These are phyloP conservation scores for Urtica urens DNA, from an alignment of 306 rosid species.

Conservation along the genomic window DNA sequence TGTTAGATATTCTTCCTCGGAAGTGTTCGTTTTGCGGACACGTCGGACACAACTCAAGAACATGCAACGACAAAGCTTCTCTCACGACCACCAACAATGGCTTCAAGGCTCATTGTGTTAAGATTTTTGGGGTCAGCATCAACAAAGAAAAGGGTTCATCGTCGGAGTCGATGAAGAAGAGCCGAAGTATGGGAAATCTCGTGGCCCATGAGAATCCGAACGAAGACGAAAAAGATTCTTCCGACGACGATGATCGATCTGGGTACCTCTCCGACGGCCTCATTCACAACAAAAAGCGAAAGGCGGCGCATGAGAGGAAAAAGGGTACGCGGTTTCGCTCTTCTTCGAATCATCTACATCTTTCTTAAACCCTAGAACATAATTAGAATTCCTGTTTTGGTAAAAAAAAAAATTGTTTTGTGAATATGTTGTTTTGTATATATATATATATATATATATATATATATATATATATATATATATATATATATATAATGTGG, in stretches of 20 bases:
- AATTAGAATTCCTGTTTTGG: too few species aligned
- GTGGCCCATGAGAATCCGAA: background rate
- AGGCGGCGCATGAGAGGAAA: conserved; percentile 27
- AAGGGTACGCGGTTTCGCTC: too few species aligned
- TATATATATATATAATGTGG: too few species aligned
- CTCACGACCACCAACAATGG: background rate
- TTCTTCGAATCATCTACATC: background rate
- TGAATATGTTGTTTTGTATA: too few species aligned
- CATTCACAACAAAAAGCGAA: conserved; percentile 23
- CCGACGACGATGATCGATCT: conserved; percentile 13
- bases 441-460: too few species aligned
- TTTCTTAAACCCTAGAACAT: background rate
- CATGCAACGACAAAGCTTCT: conserved; percentile 12
- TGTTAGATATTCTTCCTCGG: too few species aligned
- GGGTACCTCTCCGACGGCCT: conserved; percentile 39
- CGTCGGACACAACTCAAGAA: conserved; percentile 31
- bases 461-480: too few species aligned
- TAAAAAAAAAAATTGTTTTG: too few species aligned
- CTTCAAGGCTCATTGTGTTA: conserved; percentile 17
- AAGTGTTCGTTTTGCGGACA: conserved; percentile 37
- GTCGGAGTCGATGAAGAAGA: conserved; percentile 22
- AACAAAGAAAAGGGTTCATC: conserved; percentile 10
- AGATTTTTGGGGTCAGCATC: conserved; percentile 48
- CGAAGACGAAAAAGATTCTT: background rate
- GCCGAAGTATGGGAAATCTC: conserved; percentile 31